A percentile compares a stretch with the other conserved stretches of the same genome.
These are phyloP conservation scores for Podila epigama DNA, from an alignment of 192 early-diverging fungal genomes.

Conservation along the genomic window DNA sequence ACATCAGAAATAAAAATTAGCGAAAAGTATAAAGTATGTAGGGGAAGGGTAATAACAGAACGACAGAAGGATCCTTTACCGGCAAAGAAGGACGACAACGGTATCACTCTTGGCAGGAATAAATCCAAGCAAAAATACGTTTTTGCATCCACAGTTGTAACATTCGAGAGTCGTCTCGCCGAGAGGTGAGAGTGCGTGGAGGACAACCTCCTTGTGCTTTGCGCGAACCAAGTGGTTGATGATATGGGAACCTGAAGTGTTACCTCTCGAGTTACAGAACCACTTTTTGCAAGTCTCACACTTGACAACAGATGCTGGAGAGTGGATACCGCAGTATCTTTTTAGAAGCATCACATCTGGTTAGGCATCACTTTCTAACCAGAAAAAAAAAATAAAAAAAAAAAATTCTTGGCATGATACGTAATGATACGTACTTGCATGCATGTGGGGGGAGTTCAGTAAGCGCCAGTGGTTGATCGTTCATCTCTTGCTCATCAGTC, in stretches of 20 bases:
- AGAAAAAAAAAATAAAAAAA: neutral
- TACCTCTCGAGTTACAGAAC: constrained; percentile 96
- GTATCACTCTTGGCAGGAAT: constrained; percentile 99
- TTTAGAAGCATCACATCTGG: neutral
- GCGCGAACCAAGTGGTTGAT: constrained; percentile 93
- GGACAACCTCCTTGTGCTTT: constrained; percentile 92
- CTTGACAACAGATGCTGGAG: constrained; percentile 85
- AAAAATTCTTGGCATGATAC: too few species aligned
- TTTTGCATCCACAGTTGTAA: constrained; percentile 95
- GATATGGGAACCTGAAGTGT: constrained; percentile 93
- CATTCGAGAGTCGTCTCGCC: constrained; percentile 96
- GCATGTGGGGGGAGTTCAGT: constrained; percentile 81
- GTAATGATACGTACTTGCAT: constrained; percentile 57
- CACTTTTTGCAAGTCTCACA: constrained; percentile 93
- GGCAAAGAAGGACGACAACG: constrained; percentile 95
- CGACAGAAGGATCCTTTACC: too few species aligned
- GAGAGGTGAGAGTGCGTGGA: constrained; percentile 92
- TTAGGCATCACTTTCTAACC: neutral
- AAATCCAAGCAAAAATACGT: constrained; percentile 96
- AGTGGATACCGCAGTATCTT: constrained; percentile 95
- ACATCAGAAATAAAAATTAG: neutral
- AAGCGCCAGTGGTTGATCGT: constrained; percentile 54
- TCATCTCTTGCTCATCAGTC: constrained; percentile 60
- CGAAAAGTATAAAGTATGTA: too few species aligned
- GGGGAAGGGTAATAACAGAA: neutral